These are phyloP conservation scores for Chrysoporthe deuterocubensis DNA, from an alignment of 2,329 filamentous ascomycete genomes.

Conservation along the genomic window DNA sequence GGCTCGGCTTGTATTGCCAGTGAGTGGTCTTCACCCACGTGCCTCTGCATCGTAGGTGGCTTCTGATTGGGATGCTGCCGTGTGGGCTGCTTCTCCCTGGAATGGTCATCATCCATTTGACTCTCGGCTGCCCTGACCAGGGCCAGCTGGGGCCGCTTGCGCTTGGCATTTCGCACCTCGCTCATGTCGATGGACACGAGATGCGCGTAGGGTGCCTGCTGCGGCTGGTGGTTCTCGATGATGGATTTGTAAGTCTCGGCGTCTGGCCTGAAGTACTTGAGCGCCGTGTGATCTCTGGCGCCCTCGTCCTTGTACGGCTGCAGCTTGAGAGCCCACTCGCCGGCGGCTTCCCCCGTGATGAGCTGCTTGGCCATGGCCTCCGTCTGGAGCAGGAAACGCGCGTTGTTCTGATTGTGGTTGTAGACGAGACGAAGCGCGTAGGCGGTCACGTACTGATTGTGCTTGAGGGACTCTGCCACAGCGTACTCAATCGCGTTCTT, in stretches of 20 bases:
- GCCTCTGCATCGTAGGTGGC: background rate
- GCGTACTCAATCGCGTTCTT: slow-evolving; percentile 60
- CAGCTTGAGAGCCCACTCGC: slow-evolving; percentile 56
- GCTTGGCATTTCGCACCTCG: slow-evolving; percentile 19
- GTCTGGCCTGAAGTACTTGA: slow-evolving; percentile 58
- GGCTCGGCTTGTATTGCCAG: slow-evolving; percentile 11
- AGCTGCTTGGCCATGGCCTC: slow-evolving; percentile 62
- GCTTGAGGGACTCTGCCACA: slow-evolving; percentile 61
- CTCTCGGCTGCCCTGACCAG: background rate
- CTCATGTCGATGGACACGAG: slow-evolving; percentile 48
- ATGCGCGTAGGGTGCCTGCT: slow-evolving; percentile 53
- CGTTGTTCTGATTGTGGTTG: slow-evolving; percentile 58
- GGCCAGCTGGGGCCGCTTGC: slow-evolving; percentile 12
- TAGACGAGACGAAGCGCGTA: slow-evolving; percentile 65
- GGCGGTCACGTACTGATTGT: slow-evolving; percentile 64
- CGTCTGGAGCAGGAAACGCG: slow-evolving; percentile 59
- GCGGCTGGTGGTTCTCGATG: slow-evolving; percentile 49
- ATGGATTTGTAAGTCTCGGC: slow-evolving; percentile 43
- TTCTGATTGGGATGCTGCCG: background rate
- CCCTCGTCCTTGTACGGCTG: slow-evolving; percentile 61
- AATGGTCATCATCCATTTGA: background rate
- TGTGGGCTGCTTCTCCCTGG: background rate
- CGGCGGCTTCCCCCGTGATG: slow-evolving; percentile 55
- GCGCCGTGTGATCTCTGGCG: slow-evolving; percentile 54
- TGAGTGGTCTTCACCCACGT: background rate